Base-by-base conservation (phyloP, 2,329 filamentous ascomycete genomes). In the Pleurostoma richardsiae region DNA sequence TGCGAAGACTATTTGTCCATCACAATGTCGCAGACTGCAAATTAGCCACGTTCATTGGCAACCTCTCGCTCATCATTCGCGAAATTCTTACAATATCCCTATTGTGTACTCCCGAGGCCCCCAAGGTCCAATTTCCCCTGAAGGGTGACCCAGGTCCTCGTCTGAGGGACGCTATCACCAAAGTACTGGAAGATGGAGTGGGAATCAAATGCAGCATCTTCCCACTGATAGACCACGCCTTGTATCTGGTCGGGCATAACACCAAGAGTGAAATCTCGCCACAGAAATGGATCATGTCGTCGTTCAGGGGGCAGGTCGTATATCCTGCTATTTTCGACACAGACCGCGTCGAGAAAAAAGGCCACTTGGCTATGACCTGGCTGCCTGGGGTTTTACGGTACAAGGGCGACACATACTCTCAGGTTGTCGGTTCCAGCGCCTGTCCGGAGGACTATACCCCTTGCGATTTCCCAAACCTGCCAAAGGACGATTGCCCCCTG, bases 61-160 rank as follows among this genome's bases (percentile, higher is more conserved):
- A 36, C 33, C 8, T 36, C n/a, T 8, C 8, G 33, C 33, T 36
- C 33, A 8, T 36, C 33, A n/a, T 36, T n/a, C 8, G 8, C 8
- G 33, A 36, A 8, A 8, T n/a, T n/a, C 33, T 36, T 36, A n/a
- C 33, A n/a, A 8, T 36, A 36, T 36, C 33, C n/a, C 33, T 36
- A 36, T 36, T 36, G 8, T 36, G n/a, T 36, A n/a, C 8, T n/a
- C 33, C 33, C n/a, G 33, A 36, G 33, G n/a, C 33, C n/a, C 33
- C n/a, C n/a, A 7, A 58, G 46, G 2, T 50, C 64, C 11, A 52
- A 43, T 6, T 65, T 65, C 43, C 40, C 53, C 36, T 19, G 19
- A 19, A 19, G 19, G 19, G 19, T 19, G 19, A 19, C 19, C 19
- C 19, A 19, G 19, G 19, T 19, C 19, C 19, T 19, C 19, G 19